Conservation (phyloP, 768 basidiomycete genomes). For the Calocybe indica region DNA sequence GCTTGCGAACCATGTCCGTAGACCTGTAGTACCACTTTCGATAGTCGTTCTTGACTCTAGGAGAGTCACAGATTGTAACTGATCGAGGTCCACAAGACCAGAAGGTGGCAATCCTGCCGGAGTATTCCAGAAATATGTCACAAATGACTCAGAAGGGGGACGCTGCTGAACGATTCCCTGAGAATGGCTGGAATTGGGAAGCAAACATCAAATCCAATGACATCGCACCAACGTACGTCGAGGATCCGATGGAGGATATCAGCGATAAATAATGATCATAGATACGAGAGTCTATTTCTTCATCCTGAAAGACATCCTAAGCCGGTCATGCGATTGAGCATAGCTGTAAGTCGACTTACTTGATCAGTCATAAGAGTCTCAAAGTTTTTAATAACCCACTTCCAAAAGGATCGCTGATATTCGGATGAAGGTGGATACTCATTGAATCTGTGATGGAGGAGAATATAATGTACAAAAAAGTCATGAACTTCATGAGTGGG, state of each 20-base stretch:
- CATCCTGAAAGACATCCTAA: conserved; percentile 27
- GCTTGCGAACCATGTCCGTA: conserved; percentile 77
- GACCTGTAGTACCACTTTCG: conserved; percentile 72
- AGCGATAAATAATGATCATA: conserved; percentile 58
- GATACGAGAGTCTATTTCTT: conserved; percentile 60
- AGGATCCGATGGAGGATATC: conserved; percentile 30
- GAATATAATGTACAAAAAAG: conserved; percentile 47
- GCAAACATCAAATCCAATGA: neutral
- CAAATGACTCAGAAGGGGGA: neutral
- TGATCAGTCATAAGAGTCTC: conserved; percentile 42
- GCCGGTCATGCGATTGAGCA: neutral
- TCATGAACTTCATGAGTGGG: conserved; percentile 38
- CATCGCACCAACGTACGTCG: conserved; percentile 1
- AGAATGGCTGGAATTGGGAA: too few species aligned
- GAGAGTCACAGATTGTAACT: conserved; percentile 46
- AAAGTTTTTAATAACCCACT: conserved; percentile 54
- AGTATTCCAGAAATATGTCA: neutral
- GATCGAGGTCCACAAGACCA: conserved; percentile 12
- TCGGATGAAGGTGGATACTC: conserved; percentile 56
- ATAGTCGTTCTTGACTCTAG: conserved; percentile 71
- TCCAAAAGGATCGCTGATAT: conserved; percentile 70
- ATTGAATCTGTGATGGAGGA: conserved; percentile 47
- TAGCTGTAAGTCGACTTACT: conserved; percentile 28
- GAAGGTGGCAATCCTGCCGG: neutral
- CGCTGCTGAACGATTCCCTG: too few species aligned